These are phyloP conservation scores for Bonia amplexicaulis DNA, from an alignment of 176 grass and related monocot genomes.

Conservation along the genomic window DNA sequence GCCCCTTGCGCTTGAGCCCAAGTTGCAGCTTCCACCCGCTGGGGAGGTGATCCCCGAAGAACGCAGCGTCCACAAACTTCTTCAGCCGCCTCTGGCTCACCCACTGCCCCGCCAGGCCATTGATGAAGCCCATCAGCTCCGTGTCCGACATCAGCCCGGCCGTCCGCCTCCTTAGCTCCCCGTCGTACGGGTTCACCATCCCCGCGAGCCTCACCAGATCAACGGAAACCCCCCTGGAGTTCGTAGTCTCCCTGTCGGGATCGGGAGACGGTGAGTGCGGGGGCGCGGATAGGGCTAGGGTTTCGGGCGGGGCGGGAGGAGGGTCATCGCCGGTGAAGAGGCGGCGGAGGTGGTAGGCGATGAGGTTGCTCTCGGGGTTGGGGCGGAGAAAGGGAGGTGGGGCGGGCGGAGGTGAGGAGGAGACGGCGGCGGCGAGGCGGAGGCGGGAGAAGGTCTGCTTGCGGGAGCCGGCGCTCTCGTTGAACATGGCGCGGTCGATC, in stretches of 20 bases:
- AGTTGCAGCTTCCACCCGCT: conserved; percentile 80
- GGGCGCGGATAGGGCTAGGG: conserved; percentile 29
- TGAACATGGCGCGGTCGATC: conserved; percentile 81
- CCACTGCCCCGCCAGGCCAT: conserved; percentile 65
- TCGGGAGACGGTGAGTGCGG: conserved; percentile 13
- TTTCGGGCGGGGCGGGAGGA: conserved; percentile 28
- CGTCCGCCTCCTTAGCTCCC: conserved; percentile 61
- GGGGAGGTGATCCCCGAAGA: conserved; percentile 83
- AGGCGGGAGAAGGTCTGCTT: conserved; percentile 85
- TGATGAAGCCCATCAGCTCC: conserved; percentile 67
- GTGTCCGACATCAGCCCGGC: conserved; percentile 37
- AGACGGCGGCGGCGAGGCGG: conserved; percentile 48
- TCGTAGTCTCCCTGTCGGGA: conserved; percentile 52
- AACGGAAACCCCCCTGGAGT: conserved; percentile 57
- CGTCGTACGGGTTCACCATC: conserved; percentile 45
- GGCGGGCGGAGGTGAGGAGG: conserved; percentile 17
- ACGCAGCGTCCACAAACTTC: conserved; percentile 71
- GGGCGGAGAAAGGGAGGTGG: conserved; percentile 22
- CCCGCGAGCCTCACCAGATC: conserved; percentile 59
- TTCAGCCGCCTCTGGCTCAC: conserved; percentile 44
- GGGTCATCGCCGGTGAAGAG: conserved; percentile 47
- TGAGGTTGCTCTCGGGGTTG: conserved; percentile 8
- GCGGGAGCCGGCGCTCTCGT: conserved; percentile 92
- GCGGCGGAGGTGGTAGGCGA: conserved; percentile 52
- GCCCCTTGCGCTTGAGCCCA: conserved; percentile 70